Evolutionary conservation across 2,329 filamentous ascomycete species (phyloP).

Genomic region (Epichloe sp.): DNA sequence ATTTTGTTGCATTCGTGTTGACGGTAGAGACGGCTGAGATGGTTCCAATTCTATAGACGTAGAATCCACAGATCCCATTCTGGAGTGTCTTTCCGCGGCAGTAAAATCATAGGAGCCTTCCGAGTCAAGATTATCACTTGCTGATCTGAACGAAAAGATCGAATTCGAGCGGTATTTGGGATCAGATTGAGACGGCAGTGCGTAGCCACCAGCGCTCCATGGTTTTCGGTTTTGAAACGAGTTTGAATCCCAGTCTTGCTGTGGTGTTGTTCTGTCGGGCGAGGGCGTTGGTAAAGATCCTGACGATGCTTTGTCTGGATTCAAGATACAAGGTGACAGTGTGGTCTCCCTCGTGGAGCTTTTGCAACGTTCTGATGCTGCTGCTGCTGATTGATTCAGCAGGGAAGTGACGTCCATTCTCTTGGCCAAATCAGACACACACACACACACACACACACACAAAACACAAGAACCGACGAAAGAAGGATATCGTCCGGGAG

Average conservation of each 20-base stretch:
- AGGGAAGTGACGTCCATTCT: constrained; percentile 30
- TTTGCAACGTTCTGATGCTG: constrained; percentile 6
- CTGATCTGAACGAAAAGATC: constrained; percentile 11
- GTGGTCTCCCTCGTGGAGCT: constrained; percentile 6
- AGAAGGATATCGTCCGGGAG: background rate
- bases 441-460: background rate
- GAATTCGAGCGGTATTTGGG: constrained; percentile 18
- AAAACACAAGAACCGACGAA: background rate
- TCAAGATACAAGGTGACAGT: constrained; percentile 2
- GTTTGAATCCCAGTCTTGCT: constrained; percentile 10
- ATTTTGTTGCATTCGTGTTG: background rate
- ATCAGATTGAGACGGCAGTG: constrained; percentile 29
- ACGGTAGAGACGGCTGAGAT: background rate
- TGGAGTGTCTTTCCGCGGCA: constrained; percentile 13
- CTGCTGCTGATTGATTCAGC: constrained; percentile 22
- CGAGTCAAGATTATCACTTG: constrained; percentile 13
- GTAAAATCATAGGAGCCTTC: constrained; percentile 10
- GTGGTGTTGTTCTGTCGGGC: constrained; percentile 17
- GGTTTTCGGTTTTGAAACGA: constrained; percentile 26
- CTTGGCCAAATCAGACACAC: background rate
- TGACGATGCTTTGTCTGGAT: constrained; percentile 3
- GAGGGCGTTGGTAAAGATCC: constrained; percentile 20
- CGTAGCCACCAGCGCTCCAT: constrained; percentile 39
- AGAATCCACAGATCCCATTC: constrained; percentile 20
- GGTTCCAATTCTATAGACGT: constrained; percentile 4